Conservation (phyloP, 1,284 basidiomycete genomes). For the Tilletia horrida region DNA sequence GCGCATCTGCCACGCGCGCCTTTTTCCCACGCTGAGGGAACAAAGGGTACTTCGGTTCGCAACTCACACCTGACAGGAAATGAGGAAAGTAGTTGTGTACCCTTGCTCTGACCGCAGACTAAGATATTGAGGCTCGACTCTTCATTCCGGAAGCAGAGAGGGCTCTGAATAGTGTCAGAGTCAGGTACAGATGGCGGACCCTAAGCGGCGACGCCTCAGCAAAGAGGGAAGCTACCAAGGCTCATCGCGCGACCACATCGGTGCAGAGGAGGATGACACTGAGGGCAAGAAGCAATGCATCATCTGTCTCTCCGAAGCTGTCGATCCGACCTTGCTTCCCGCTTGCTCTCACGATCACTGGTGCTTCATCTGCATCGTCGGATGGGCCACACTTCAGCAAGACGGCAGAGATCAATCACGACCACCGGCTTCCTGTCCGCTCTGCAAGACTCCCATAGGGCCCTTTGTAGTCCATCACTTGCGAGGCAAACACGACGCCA, state of each 20-base stretch:
- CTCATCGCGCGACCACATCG: not conserved
- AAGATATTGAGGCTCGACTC: too few relatives aligned
- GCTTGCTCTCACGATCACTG: constrained; percentile 11
- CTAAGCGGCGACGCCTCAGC: too few relatives aligned
- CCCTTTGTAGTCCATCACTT: constrained; percentile 9
- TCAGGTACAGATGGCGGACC: too few relatives aligned
- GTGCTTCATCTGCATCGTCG: constrained; percentile 17
- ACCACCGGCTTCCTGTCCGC: not conserved
- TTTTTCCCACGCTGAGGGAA: too few relatives aligned
- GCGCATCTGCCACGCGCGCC: too few relatives aligned
- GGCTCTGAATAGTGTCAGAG: too few relatives aligned
- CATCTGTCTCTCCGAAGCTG: constrained; percentile 2
- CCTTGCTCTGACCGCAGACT: too few relatives aligned
- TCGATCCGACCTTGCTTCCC: not conserved
- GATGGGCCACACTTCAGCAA: not conserved
- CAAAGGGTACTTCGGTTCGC: too few relatives aligned
- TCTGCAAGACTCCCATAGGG: constrained; percentile 13
- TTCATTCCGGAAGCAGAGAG: too few relatives aligned
- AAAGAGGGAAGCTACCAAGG: too few relatives aligned
- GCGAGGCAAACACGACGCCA: constrained; percentile 7
- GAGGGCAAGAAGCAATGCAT: not conserved
- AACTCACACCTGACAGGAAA: too few relatives aligned
- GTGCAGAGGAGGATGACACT: not conserved
- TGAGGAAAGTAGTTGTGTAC: too few relatives aligned
- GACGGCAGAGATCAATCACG: not conserved